phyloP scores from a whole-genome alignment of 495 filamentous ascomycete species.

The Entonaema liquescens region DNA sequence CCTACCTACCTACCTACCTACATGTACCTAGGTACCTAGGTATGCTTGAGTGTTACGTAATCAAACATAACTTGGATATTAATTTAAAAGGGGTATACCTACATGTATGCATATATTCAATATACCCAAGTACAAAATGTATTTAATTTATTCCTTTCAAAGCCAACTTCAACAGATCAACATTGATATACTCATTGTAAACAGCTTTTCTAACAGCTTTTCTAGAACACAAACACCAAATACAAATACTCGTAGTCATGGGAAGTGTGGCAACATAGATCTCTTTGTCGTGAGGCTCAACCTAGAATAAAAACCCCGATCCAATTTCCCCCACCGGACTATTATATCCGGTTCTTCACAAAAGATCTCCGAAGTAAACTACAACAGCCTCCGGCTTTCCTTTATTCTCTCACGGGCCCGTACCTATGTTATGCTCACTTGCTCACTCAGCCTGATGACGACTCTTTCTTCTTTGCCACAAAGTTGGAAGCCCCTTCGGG shows the following conservation, averaged over 20 bases:
- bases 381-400: neutral
- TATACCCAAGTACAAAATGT: no score
- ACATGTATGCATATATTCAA: no score
- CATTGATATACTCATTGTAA: neutral
- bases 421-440: neutral
- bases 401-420: conserved; percentile 1
- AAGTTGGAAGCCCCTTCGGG: neutral
- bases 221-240: neutral
- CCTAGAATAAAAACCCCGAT: neutral
- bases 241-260: neutral
- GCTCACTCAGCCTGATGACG: neutral
- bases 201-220: neutral
- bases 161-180: neutral
- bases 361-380: neutral
- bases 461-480: neutral
- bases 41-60: neutral
- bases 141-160: conserved; percentile 1
- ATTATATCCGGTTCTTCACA: neutral
- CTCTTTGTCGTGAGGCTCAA: conserved; percentile 1
- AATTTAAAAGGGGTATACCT: no score
- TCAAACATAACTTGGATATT: neutral
- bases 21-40: no score
- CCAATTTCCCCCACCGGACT: neutral
- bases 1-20: no score
- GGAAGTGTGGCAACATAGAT: neutral